These are phyloP conservation scores for Corniculantispora saksenae DNA, from an alignment of 2,329 filamentous ascomycete species.

Conservation along the genomic window DNA sequence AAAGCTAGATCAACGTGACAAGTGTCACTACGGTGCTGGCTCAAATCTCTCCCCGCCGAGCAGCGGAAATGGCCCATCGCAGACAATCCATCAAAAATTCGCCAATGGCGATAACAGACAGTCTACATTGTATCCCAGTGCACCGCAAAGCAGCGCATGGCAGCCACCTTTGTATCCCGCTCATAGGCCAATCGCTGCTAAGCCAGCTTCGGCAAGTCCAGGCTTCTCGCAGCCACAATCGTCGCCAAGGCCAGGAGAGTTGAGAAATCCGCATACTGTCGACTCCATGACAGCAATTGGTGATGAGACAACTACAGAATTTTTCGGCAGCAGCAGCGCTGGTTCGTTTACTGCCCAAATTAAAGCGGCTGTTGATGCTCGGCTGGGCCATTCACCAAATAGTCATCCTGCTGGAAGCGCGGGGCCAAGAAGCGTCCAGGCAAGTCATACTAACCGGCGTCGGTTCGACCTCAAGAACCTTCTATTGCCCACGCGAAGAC, in stretches of 20 bases:
- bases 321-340: constrained; percentile 49
- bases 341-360: constrained; percentile 50
- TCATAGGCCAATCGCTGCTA: constrained; percentile 12
- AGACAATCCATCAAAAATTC: background rate
- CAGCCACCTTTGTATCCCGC: background rate
- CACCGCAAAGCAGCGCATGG: background rate
- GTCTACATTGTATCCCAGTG: background rate
- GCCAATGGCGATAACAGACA: background rate
- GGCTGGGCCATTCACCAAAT: constrained; percentile 22
- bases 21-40: constrained; percentile 30
- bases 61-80: background rate
- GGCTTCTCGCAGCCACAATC: background rate
- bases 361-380: constrained; percentile 42
- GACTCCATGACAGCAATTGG: constrained; percentile 49
- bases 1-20: constrained; percentile 30
- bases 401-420: background rate
- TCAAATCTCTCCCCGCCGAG: background rate
- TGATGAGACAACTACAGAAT: constrained; percentile 42
- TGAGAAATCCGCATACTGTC: constrained; percentile 35
- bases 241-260: background rate
- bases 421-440: background rate
- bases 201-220: background rate
- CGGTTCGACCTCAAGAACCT: constrained; percentile 32
- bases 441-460: background rate
- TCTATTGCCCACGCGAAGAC: constrained; percentile 45